These are phyloP conservation scores for Lentinula lateritia DNA, from an alignment of 768 basidiomycete genomes.

Conservation along the genomic window DNA sequence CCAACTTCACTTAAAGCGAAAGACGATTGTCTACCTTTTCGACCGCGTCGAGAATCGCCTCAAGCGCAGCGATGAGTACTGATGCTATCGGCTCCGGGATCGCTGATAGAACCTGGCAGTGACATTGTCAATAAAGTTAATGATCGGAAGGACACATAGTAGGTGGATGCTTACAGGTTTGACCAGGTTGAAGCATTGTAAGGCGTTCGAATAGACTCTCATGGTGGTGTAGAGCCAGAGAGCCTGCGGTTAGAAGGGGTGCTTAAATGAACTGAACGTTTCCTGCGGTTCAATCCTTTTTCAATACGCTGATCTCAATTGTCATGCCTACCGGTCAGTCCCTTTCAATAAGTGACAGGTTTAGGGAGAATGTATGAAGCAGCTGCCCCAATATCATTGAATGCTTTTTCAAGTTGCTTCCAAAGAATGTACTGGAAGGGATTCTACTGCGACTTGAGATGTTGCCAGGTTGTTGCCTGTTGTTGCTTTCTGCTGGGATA, in stretches of 20 bases:
- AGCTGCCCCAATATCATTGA: too few species aligned
- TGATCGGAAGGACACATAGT: too few species aligned
- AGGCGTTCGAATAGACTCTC: neutral
- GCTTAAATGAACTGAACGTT: too few species aligned
- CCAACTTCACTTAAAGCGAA: neutral
- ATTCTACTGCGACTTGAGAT: neutral
- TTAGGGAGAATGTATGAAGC: too few species aligned
- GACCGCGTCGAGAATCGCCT: neutral
- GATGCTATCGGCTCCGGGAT: neutral
- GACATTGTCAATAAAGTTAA: neutral
- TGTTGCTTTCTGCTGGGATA: neutral
- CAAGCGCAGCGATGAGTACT: neutral
- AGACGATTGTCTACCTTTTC: neutral
- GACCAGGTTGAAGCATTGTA: neutral
- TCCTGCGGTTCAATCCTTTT: too few species aligned
- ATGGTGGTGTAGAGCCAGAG: neutral
- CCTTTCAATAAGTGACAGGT: too few species aligned
- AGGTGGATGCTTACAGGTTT: neutral
- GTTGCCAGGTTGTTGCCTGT: neutral
- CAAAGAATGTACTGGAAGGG: neutral
- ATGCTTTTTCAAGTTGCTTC: neutral
- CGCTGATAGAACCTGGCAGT: neutral
- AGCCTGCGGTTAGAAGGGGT: neutral
- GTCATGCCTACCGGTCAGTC: too few species aligned
- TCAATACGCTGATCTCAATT: too few species aligned